A percentile compares a stretch with the other conserved stretches of the same genome.
Conservation (phyloP, 768 basidiomycete species). For the Suillus ampliporus region DNA sequence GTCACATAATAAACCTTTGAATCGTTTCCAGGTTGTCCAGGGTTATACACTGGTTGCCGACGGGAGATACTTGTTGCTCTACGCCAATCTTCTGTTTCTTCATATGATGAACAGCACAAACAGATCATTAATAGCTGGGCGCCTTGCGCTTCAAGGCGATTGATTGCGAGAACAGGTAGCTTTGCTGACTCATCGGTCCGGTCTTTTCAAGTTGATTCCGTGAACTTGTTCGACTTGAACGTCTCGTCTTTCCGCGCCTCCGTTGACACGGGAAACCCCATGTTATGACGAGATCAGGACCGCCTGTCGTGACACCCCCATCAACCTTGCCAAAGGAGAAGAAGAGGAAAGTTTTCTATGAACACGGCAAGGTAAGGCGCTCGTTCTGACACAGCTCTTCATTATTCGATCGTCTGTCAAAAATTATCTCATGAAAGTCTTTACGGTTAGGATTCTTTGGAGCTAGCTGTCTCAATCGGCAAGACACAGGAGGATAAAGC, state of each 20-base stretch:
- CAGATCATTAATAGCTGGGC: background rate
- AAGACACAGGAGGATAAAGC: slow-evolving; percentile 51
- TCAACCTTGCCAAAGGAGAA: slow-evolving; percentile 32
- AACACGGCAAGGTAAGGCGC: slow-evolving; percentile 38
- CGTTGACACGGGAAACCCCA: slow-evolving; percentile 14
- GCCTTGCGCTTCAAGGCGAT: background rate
- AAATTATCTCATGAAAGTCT: slow-evolving; percentile 22
- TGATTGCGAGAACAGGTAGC: slow-evolving; percentile 12
- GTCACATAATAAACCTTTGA: slow-evolving; percentile 41
- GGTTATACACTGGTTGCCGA: background rate
- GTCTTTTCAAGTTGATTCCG: slow-evolving; percentile 19
- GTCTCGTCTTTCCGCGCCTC: slow-evolving; percentile 8
- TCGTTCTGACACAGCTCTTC: slow-evolving; percentile 16
- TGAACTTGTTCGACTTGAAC: slow-evolving; percentile 25
- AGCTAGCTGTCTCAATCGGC: slow-evolving; percentile 54
- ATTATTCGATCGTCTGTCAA: slow-evolving; percentile 22
- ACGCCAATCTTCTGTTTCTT: slow-evolving; percentile 16
- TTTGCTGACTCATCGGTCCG: slow-evolving; percentile 29
- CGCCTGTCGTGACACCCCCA: slow-evolving; percentile 23
- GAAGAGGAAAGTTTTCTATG: slow-evolving; percentile 34
- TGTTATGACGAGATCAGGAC: slow-evolving; percentile 35
- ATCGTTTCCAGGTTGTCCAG: slow-evolving; percentile 14
- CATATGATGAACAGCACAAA: slow-evolving; percentile 1
- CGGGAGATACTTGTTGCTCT: slow-evolving; percentile 25
- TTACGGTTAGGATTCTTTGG: slow-evolving; percentile 48